A percentile compares a stretch with the other conserved stretches of the same genome.
Conservation (phyloP, 2,329 filamentous ascomycete genomes). For the Clonostachys sp. region DNA sequence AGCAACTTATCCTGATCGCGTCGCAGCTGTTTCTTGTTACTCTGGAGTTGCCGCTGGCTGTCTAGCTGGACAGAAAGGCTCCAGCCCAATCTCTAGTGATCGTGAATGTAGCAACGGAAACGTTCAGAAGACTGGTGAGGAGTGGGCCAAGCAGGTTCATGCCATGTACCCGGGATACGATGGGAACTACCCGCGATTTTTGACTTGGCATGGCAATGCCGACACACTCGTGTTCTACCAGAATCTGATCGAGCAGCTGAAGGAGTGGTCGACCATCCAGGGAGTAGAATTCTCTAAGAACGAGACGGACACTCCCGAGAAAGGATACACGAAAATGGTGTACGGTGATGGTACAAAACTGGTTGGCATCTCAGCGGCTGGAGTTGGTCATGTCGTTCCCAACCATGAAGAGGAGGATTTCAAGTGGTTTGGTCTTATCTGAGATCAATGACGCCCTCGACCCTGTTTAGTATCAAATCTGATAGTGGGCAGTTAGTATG, state of each 20-base stretch:
- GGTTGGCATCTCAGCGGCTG: constrained; percentile 3
- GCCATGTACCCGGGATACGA: constrained; percentile 43
- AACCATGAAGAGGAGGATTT: constrained; percentile 3
- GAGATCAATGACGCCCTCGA: too few relatives aligned
- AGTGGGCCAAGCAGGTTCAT: constrained; percentile 42
- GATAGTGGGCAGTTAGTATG: too few relatives aligned
- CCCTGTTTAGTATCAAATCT: too few relatives aligned
- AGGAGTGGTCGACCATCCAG: constrained; percentile 5
- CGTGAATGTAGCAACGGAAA: constrained; percentile 43
- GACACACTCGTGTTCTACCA: constrained; percentile 22
- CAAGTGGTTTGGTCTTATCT: constrained; percentile 3
- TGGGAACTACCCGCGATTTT: constrained; percentile 46
- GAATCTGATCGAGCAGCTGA: constrained; percentile 5
- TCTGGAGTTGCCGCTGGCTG: constrained; percentile 38
- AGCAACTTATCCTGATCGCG: constrained; percentile 40
- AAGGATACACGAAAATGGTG: constrained; percentile 4
- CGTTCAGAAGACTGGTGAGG: constrained; percentile 30
- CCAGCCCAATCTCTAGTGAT: constrained; percentile 24
- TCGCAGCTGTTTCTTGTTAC: constrained; percentile 36
- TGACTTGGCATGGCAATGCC: constrained; percentile 50
- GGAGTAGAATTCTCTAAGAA: constrained; percentile 1
- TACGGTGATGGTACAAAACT: constrained; percentile 5
- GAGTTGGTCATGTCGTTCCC: constrained; percentile 5
- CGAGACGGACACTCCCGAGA: constrained; percentile 2
- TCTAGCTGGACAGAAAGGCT: constrained; percentile 16